Percentiles rank a stretch among this genome's conserved stretches.
phyloP scores from a whole-genome alignment of 1,284 basidiomycete genomes.

The Fomitopsis schrenkii region DNA sequence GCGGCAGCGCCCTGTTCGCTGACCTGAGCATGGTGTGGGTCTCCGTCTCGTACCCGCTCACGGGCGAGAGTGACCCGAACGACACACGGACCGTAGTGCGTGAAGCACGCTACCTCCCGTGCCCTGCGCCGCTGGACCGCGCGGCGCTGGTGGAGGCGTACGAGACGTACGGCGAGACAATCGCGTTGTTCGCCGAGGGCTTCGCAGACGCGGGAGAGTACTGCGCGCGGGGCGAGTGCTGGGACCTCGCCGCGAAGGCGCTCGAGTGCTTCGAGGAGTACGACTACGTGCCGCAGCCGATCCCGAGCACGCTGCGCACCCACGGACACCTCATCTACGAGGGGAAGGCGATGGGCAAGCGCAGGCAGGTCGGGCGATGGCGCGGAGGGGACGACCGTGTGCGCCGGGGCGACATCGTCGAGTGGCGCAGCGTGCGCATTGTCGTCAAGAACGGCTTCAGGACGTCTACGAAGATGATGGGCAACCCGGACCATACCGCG shows the following conservation, averaged over 20 bases:
- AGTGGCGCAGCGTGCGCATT: constrained; percentile 44
- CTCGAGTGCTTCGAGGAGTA: constrained; percentile 40
- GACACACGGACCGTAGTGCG: constrained; percentile 30
- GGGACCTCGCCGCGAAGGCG: constrained; percentile 54
- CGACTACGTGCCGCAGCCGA: constrained; percentile 42
- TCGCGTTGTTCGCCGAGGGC: constrained; percentile 45
- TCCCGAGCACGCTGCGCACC: constrained; percentile 45
- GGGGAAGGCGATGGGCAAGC: constrained; percentile 33
- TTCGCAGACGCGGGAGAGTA: constrained; percentile 40
- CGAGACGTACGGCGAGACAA: constrained; percentile 45
- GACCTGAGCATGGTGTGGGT: constrained; percentile 50
- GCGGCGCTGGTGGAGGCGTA: constrained; percentile 37
- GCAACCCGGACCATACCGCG: constrained; percentile 35
- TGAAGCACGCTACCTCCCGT: constrained; percentile 35
- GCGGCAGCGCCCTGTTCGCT: constrained; percentile 38
- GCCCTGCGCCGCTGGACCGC: constrained; percentile 31
- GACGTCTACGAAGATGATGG: constrained; percentile 20
- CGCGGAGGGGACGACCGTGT: constrained; percentile 48
- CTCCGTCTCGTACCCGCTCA: constrained; percentile 33
- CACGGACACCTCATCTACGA: constrained; percentile 54
- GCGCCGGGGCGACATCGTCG: constrained; percentile 51
- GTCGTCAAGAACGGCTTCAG: constrained; percentile 16
- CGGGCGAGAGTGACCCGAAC: constrained; percentile 29
- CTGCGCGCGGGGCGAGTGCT: constrained; percentile 53
- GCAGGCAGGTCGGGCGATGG: constrained; percentile 43